phyloP scores from a whole-genome alignment of 176 grass and related monocot species.

The Triticum monococcum region DNA sequence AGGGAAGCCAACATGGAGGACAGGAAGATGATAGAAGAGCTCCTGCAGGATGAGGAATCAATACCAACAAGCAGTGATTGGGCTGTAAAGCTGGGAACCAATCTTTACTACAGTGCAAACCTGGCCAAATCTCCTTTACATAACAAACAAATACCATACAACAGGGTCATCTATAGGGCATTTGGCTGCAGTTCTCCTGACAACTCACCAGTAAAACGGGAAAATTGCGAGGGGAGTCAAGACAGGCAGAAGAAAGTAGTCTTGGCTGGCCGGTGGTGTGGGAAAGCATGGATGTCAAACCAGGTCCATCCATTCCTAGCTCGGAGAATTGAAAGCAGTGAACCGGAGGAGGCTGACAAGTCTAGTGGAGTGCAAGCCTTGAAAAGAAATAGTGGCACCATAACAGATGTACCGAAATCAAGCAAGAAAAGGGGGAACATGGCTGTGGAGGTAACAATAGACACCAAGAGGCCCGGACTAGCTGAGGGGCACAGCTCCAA shows the following conservation, averaged over 20 bases:
- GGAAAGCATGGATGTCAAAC: slow-evolving; percentile 81
- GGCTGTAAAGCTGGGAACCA: slow-evolving; percentile 95
- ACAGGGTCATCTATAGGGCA: slow-evolving; percentile 76
- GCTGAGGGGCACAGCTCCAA: background rate
- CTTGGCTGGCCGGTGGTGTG: slow-evolving; percentile 79
- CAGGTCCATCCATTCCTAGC: slow-evolving; percentile 82
- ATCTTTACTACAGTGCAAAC: slow-evolving; percentile 91
- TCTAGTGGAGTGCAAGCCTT: slow-evolving; percentile 37
- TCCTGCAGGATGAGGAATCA: slow-evolving; percentile 67
- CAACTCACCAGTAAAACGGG: slow-evolving; percentile 48
- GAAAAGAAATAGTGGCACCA: slow-evolving; percentile 20
- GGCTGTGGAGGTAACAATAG: slow-evolving; percentile 31
- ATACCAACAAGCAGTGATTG: slow-evolving; percentile 81
- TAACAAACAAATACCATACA: slow-evolving; percentile 88
- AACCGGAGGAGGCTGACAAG: slow-evolving; percentile 37
- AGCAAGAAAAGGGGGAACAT: slow-evolving; percentile 43
- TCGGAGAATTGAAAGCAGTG: slow-evolving; percentile 41
- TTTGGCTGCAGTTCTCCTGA: slow-evolving; percentile 57
- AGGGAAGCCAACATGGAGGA: slow-evolving; percentile 58
- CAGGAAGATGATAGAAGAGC: slow-evolving; percentile 52
- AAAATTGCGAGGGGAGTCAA: slow-evolving; percentile 45
- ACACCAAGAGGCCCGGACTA: slow-evolving; percentile 36
- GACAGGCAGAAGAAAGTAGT: slow-evolving; percentile 64
- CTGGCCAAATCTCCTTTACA: slow-evolving; percentile 85
- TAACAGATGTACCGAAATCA: slow-evolving; percentile 20